Evolutionary conservation across 2,329 filamentous ascomycete genomes (phyloP).

Genomic region (Uncinocarpus reesii): DNA sequence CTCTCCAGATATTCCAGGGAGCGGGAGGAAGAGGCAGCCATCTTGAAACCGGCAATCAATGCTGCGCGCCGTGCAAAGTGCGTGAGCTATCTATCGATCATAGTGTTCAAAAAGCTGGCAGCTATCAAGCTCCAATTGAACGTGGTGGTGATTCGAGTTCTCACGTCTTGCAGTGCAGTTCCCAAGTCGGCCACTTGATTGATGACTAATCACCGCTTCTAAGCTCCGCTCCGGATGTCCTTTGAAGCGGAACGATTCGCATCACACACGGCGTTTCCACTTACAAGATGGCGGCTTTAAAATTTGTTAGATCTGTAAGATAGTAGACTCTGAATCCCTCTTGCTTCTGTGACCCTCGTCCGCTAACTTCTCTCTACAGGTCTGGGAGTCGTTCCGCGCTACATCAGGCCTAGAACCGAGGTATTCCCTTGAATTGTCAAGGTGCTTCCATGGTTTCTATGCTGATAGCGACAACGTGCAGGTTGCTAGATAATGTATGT

Average conservation of each 20-base stretch:
- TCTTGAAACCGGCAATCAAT: conserved; percentile 25
- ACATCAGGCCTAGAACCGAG: conserved; percentile 83
- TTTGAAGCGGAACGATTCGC: too few species aligned
- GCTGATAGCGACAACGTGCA: conserved; percentile 10
- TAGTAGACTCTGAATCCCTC: conserved; percentile 11
- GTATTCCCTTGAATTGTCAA: conserved; percentile 38
- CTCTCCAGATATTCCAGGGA: conserved; percentile 86
- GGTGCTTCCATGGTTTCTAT: background rate
- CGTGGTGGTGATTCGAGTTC: too few species aligned
- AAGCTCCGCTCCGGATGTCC: too few species aligned
- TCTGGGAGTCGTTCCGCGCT: conserved; percentile 73
- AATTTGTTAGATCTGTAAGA: conserved; percentile 55
- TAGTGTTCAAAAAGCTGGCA: background rate
- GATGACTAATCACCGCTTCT: background rate
- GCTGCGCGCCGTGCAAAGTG: conserved; percentile 11
- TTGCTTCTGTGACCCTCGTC: conserved; percentile 19
- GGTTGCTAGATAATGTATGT: conserved; percentile 35
- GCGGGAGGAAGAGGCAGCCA: conserved; percentile 48
- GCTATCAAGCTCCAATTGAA: background rate
- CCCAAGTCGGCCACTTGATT: too few species aligned
- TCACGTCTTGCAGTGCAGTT: too few species aligned
- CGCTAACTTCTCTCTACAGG: conserved; percentile 41
- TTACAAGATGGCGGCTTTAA: conserved; percentile 43
- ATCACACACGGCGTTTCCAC: too few species aligned
- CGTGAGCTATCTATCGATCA: conserved; percentile 16